Conservation (phyloP, 352 stramenopile genomes). For the Pilasporangium apinafurcum region DNA sequence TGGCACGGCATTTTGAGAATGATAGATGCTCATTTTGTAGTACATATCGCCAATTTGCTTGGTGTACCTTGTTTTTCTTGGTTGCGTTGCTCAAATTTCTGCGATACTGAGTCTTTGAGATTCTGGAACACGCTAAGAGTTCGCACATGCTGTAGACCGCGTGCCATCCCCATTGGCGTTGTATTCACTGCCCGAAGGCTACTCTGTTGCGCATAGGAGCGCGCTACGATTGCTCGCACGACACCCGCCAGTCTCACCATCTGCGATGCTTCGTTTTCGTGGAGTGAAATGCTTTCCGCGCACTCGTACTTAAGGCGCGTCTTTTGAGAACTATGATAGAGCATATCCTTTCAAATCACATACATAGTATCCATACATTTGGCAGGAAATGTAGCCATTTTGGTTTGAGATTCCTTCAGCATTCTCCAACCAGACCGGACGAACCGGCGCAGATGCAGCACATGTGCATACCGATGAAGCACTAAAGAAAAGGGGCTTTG, state of each 20-base stretch:
- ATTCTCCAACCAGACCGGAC: too few relatives aligned
- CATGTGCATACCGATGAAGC: too few relatives aligned
- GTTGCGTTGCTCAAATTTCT: slow-evolving; percentile 80
- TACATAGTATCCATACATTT: too few relatives aligned
- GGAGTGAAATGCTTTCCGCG: not conserved
- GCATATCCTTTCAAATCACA: too few relatives aligned
- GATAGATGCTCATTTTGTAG: not conserved
- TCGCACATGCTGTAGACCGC: slow-evolving; percentile 29
- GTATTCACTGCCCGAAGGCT: slow-evolving; percentile 8
- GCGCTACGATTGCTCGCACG: slow-evolving; percentile 26
- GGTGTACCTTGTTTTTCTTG: slow-evolving; percentile 67
- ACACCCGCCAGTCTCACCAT: slow-evolving; percentile 4
- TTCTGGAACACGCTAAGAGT: slow-evolving; percentile 68
- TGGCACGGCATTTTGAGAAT: not conserved
- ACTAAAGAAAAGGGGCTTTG: too few relatives aligned
- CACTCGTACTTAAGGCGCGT: slow-evolving; percentile 2
- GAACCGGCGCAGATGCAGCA: too few relatives aligned
- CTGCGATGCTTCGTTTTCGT: slow-evolving; percentile 5
- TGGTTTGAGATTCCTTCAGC: too few relatives aligned
- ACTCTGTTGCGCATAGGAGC: slow-evolving; percentile 20
- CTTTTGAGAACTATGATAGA: not conserved
- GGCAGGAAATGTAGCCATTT: too few relatives aligned
- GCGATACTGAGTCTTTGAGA: slow-evolving; percentile 62
- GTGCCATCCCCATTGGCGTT: not conserved
- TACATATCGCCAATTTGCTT: too few relatives aligned